Evolutionary conservation across 805 yeast genomes (phyloP), one percentile per base, ranked within the genome.

Genomic region (Yarrowia phangngaensis): DNA sequence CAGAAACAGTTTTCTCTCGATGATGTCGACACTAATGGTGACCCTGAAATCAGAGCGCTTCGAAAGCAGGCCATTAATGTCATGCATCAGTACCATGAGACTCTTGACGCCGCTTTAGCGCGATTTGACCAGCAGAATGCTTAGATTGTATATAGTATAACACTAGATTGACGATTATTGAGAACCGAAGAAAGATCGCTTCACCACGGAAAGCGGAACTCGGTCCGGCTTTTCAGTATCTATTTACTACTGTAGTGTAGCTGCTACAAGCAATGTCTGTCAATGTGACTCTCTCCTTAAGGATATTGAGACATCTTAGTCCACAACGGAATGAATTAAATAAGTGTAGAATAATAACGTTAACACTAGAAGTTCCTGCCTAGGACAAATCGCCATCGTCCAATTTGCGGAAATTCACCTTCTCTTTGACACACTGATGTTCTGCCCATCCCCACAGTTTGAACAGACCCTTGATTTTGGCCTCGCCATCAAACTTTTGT

Each of bases 401-500:
- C 14, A 70, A 56, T 14, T 64, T 57, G 0, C 70, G 71, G 11
- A 67, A 64, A 6, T 67, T 68, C 22, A 67, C 62, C 41, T 64
- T 60, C 23, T 60, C 56, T 48, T 67, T 69, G 45, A 69, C 64
- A 33, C 77, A 59, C 32, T 57, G 58, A 56, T 76, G 76, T 57
- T 79, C 85, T 7, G 82, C 76, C 69, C 84, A 77, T 3, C 74
- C 70, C 83, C 84, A 80, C 35, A 81, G 58, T 58, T 78, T 76
- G 43, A 79, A 68, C 20, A 81, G 65, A 49, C 75, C 72, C 54
- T 78, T 77, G 51, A 82, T 63, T 53, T 66, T 68, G 6, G 68
- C 59, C 22, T 60, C 62, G 4, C 60, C 58, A 24, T 53, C 54
- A 17, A 59, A 53, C 6, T 74, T 61, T 64, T 72, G 64, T 6